Percentiles rank a stretch among this genome's conserved stretches.
Evolutionary conservation across 2,329 filamentous ascomycete species (phyloP).

Genomic region (Fusarium sp.): DNA sequence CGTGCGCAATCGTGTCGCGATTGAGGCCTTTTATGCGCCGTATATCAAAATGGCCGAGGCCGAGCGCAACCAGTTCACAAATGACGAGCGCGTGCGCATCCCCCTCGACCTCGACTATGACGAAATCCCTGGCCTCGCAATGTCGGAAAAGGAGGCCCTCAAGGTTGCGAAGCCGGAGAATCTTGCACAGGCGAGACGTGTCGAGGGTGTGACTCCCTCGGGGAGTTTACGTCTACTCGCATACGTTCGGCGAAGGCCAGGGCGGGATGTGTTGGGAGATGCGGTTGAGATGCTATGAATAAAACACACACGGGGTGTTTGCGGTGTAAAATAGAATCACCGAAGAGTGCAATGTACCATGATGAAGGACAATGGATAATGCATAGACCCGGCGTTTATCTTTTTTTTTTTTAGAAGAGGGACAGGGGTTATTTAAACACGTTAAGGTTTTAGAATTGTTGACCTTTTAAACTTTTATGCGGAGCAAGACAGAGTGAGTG

Average conservation of each 20-base stretch:
- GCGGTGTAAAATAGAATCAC: background rate
- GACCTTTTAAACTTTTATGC: background rate
- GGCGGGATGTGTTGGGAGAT: background rate
- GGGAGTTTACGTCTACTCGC: slow-evolving; percentile 73
- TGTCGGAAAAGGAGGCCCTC: slow-evolving; percentile 82
- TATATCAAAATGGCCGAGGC: slow-evolving; percentile 83
- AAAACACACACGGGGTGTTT: background rate
- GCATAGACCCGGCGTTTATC: slow-evolving; percentile 32
- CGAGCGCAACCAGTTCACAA: slow-evolving; percentile 76
- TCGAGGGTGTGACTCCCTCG: slow-evolving; percentile 82
- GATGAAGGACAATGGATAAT: background rate
- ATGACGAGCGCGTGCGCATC: slow-evolving; percentile 82
- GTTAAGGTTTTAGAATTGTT: background rate
- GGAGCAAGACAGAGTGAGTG: background rate
- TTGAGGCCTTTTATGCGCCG: slow-evolving; percentile 89
- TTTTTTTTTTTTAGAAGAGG: background rate
- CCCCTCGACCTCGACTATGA: slow-evolving; percentile 85
- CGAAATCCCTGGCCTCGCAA: slow-evolving; percentile 79
- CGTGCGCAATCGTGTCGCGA: slow-evolving; percentile 78
- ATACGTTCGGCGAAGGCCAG: slow-evolving; percentile 65
- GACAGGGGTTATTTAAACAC: no score
- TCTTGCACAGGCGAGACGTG: slow-evolving; percentile 87
- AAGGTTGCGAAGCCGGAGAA: slow-evolving; percentile 82
- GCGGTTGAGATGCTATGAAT: slow-evolving; percentile 10
- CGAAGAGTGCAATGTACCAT: slow-evolving; percentile 7